Conservation (phyloP, 768 basidiomycete species). For the Calocybe gangraenosa region DNA sequence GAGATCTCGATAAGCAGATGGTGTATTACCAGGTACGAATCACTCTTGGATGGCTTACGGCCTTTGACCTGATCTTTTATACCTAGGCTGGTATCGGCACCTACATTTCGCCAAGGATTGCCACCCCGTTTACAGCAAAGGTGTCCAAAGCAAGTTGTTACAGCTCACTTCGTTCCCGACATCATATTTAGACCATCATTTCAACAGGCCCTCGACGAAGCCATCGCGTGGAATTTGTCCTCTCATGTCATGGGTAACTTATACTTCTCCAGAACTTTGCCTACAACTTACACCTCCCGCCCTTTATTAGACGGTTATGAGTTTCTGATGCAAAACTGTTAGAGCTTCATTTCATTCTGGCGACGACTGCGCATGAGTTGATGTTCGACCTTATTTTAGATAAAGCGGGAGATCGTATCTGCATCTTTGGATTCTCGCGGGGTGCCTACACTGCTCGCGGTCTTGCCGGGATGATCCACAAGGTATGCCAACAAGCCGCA, state of each 20-base stretch:
- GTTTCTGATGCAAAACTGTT: constrained; percentile 60
- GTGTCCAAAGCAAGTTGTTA: constrained; percentile 20
- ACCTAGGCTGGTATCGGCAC: constrained; percentile 54
- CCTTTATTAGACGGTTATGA: constrained; percentile 41
- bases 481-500: constrained; percentile 24
- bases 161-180: not conserved
- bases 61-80: not conserved
- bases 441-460: constrained; percentile 53
- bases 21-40: constrained; percentile 36
- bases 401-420: constrained; percentile 45
- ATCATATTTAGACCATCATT: not conserved
- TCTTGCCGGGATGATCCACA: constrained; percentile 58
- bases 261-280: not conserved
- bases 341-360: constrained; percentile 4
- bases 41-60: not conserved
- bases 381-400: constrained; percentile 8
- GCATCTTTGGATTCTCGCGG: constrained; percentile 64
- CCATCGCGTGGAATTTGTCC: constrained; percentile 45
- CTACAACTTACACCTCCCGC: not conserved
- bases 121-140: constrained; percentile 40
- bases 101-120: constrained; percentile 47
- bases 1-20: constrained; percentile 31
- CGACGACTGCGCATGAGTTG: not conserved
- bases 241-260: constrained; percentile 46
- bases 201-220: constrained; percentile 34